Conservation (phyloP, 2,329 filamentous ascomycete genomes). For the Fragosphaeria purpurea region DNA sequence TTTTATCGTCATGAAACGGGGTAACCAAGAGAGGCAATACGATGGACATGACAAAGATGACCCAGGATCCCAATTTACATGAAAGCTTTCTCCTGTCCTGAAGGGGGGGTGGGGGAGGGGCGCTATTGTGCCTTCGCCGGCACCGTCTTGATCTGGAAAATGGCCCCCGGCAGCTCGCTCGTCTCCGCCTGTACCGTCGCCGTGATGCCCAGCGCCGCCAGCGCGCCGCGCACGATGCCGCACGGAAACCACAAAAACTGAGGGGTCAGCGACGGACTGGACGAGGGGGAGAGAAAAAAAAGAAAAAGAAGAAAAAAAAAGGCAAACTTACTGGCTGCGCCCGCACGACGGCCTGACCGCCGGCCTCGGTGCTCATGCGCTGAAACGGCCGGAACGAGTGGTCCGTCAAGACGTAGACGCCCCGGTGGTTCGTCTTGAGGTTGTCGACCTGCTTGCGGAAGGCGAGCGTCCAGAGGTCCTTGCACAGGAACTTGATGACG, state of each 20-base stretch:
- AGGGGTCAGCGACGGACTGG: not conserved
- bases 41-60: too few species aligned
- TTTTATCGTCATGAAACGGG: too few species aligned
- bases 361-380: conserved; percentile 76
- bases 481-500: conserved; percentile 97
- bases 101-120: too few species aligned
- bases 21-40: too few species aligned
- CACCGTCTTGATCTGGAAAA: conserved; percentile 90
- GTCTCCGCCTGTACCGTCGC: conserved; percentile 89
- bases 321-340: conserved; percentile 72
- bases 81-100: too few species aligned
- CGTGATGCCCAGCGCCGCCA: conserved; percentile 83
- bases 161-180: conserved; percentile 73
- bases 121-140: conserved; percentile 48
- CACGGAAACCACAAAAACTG: conserved; percentile 94
- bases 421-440: conserved; percentile 93
- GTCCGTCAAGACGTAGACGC: conserved; percentile 93
- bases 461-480: conserved; percentile 90
- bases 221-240: conserved; percentile 80
- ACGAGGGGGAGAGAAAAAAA: conserved; percentile 1
- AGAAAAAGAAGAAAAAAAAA: not conserved
- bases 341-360: conserved; percentile 59
- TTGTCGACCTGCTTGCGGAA: conserved; percentile 98
- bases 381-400: conserved; percentile 80
- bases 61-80: too few species aligned